Evolutionary conservation across 192 early-diverging fungal genomes (phyloP).

Genomic region (Allomyces javanicus): DNA sequence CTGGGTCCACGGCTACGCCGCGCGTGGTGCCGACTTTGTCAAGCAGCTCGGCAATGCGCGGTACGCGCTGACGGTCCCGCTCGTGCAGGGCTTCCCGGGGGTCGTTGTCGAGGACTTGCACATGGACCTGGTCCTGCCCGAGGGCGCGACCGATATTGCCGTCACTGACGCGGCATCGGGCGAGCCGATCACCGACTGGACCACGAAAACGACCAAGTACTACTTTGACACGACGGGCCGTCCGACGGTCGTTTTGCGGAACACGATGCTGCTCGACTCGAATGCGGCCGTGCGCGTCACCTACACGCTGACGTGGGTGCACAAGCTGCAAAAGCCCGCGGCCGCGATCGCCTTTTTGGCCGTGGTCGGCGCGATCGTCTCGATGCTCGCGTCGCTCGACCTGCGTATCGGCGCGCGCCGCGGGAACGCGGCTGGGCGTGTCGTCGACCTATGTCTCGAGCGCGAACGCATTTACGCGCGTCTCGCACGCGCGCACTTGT

Average conservation of each 20-base stretch:
- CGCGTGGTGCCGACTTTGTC: slow-evolving; percentile 44
- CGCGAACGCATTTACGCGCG: too few species aligned
- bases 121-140: slow-evolving; percentile 67
- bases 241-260: slow-evolving; percentile 46
- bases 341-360: too few species aligned
- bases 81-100: slow-evolving; percentile 41
- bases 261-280: slow-evolving; percentile 44
- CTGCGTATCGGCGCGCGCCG: too few species aligned
- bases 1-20: slow-evolving; percentile 83
- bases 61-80: slow-evolving; percentile 47
- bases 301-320: too few species aligned
- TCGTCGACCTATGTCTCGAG: too few species aligned
- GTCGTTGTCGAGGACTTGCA: slow-evolving; percentile 41
- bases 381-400: too few species aligned
- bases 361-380: too few species aligned
- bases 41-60: slow-evolving; percentile 16
- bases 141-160: slow-evolving; percentile 62
- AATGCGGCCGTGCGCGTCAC: too few species aligned
- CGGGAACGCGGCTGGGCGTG: too few species aligned
- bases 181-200: slow-evolving; percentile 25
- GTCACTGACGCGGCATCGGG: slow-evolving; percentile 40
- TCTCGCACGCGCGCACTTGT: too few species aligned
- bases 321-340: too few species aligned
- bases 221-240: slow-evolving; percentile 88
- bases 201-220: slow-evolving; percentile 27